phyloP scores from a whole-genome alignment of 345 rosid species.

The Conringia planisiliqua region DNA sequence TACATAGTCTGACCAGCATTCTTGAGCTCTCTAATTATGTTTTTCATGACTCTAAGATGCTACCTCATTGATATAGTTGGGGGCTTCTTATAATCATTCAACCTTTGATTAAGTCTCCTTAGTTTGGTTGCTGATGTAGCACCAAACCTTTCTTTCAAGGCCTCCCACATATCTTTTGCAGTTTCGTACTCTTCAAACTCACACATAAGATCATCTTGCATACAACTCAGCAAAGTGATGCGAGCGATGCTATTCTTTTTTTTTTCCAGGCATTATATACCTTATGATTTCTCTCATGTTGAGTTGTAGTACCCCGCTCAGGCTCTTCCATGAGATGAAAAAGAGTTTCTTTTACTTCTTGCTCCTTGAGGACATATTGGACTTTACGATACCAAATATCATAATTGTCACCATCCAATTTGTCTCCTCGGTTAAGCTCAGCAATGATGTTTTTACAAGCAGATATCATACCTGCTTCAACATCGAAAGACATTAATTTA shows the following conservation, averaged over 20 bases:
- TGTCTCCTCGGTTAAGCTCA: too few species aligned
- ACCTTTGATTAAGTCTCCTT: not conserved
- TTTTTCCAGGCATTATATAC: not conserved
- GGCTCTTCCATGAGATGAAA: not conserved
- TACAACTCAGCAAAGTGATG: not conserved
- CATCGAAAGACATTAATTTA: too few species aligned
- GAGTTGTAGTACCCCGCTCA: not conserved
- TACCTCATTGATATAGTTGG: not conserved
- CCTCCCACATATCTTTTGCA: not conserved
- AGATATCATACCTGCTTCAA: too few species aligned
- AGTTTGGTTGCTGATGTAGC: not conserved
- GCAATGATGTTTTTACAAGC: too few species aligned
- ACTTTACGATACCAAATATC: too few species aligned
- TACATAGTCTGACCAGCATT: not conserved
- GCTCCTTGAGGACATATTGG: too few species aligned
- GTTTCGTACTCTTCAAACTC: too few species aligned
- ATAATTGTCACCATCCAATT: too few species aligned
- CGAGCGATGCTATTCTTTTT: not conserved
- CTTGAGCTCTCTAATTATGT: not conserved
- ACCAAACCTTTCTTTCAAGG: too few species aligned
- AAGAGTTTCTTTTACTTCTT: not conserved
- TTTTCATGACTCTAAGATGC: not conserved
- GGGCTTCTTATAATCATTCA: not conserved
- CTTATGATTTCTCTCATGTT: not conserved
- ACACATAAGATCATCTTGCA: not conserved